Evolutionary conservation across 1,284 basidiomycete genomes (phyloP).

Genomic region (Fomitopsis pinicola): DNA sequence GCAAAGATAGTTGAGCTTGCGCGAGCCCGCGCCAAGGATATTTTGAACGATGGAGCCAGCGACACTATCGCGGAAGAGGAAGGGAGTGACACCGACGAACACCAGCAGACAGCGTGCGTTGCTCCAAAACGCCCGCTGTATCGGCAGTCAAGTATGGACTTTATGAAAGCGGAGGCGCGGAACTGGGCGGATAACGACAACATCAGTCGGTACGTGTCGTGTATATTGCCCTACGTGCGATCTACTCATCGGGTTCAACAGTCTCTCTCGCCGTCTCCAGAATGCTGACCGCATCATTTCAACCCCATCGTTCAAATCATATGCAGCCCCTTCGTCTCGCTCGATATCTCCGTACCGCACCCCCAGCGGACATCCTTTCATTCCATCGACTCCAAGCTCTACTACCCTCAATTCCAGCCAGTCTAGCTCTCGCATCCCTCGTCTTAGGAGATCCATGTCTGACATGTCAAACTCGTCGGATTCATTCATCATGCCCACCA

Average conservation of each 20-base stretch:
- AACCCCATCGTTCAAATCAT: constrained; percentile 53
- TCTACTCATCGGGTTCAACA: constrained; percentile 24
- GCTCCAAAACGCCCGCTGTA: constrained; percentile 55
- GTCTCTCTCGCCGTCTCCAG: constrained; percentile 67
- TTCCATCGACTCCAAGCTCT: constrained; percentile 60
- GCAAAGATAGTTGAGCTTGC: constrained; percentile 73
- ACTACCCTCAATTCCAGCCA: constrained; percentile 53
- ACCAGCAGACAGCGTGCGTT: constrained; percentile 40
- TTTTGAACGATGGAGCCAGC: constrained; percentile 32
- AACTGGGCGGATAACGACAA: constrained; percentile 49
- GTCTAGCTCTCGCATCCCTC: constrained; percentile 32
- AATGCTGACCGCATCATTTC: constrained; percentile 53
- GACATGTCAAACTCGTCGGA: constrained; percentile 32
- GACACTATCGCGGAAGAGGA: constrained; percentile 34
- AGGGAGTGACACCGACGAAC: constrained; percentile 31
- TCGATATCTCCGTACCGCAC: constrained; percentile 10
- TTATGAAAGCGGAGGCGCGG: constrained; percentile 47
- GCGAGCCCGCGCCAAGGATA: constrained; percentile 56
- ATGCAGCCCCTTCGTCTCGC: constrained; percentile 42
- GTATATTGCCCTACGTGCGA: constrained; percentile 4
- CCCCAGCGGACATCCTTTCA: constrained; percentile 30
- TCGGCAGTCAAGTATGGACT: constrained; percentile 82
- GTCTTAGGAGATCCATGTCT: constrained; percentile 29
- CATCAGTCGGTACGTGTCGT: constrained; percentile 53
- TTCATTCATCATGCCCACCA: constrained; percentile 21